Conservation (phyloP, 257 asterid species). For the Solanum chaucha region DNA sequence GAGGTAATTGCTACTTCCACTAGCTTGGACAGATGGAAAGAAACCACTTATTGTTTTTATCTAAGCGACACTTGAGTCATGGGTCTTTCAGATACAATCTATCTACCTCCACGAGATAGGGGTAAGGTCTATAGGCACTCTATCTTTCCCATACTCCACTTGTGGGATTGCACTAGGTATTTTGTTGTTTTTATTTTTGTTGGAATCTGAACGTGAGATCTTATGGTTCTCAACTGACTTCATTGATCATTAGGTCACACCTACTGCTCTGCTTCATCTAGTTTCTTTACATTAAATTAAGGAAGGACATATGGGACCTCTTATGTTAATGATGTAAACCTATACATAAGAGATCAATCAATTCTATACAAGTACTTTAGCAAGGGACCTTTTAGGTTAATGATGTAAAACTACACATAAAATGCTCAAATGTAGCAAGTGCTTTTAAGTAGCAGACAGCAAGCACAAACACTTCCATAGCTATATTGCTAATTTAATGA, state of each 20-base stretch:
- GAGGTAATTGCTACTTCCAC: neutral
- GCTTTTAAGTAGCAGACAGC: neutral
- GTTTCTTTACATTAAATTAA: neutral
- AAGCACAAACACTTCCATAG: neutral
- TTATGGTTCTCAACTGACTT: neutral
- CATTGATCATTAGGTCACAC: neutral
- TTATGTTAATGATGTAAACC: neutral
- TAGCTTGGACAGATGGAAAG: neutral
- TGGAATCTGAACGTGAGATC: neutral
- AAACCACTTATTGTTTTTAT: neutral
- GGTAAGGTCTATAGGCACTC: neutral
- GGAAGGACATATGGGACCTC: neutral
- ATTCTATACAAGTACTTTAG: neutral
- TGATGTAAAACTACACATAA: neutral
- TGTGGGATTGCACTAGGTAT: neutral
- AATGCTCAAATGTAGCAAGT: neutral
- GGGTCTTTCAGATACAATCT: neutral
- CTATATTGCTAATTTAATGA: neutral
- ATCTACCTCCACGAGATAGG: neutral
- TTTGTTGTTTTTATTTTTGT: neutral
- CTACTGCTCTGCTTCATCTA: neutral
- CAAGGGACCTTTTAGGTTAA: neutral
- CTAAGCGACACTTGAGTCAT: neutral
- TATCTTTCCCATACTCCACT: rapidly evolving
- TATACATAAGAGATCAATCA: neutral